Percentiles rank a stretch among this genome's conserved stretches.
phyloP scores from a whole-genome alignment of 805 yeast species.

The Scheffersomyces ergatensis region DNA sequence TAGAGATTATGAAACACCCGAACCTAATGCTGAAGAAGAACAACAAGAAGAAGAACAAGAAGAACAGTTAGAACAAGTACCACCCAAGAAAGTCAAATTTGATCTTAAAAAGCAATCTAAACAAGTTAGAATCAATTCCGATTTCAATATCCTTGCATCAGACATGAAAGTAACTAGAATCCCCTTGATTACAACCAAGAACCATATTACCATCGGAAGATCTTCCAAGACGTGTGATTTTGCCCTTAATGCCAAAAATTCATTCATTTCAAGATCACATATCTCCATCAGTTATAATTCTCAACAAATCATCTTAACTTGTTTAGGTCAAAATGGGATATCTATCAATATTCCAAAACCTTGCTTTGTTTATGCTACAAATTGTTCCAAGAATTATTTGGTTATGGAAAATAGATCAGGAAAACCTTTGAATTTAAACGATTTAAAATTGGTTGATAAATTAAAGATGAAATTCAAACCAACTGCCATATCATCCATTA shows the following conservation, averaged over 20 bases:
- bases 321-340: constrained; percentile 83
- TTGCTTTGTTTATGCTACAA: constrained; percentile 25
- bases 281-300: constrained; percentile 46
- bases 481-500: constrained; percentile 31
- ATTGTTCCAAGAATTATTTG: constrained; percentile 16
- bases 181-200: constrained; percentile 38
- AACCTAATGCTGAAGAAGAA: constrained; percentile 1
- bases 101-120: neutral
- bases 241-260: constrained; percentile 46
- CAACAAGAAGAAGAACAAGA: neutral
- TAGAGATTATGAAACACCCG: constrained; percentile 3
- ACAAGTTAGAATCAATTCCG: constrained; percentile 23
- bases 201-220: constrained; percentile 56
- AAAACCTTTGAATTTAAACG: constrained; percentile 15
- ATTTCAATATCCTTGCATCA: constrained; percentile 36
- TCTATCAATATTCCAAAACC: constrained; percentile 59
- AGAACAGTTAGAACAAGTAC: neutral
- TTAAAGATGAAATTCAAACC: neutral
- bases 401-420: constrained; percentile 21
- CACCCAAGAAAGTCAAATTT: neutral
- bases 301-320: constrained; percentile 51
- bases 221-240: constrained; percentile 61
- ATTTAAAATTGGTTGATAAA: constrained; percentile 4
- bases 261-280: constrained; percentile 68
- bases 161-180: constrained; percentile 29